A percentile compares a stretch with the other conserved stretches of the same genome.
These are phyloP conservation scores for Cetradonia linearis DNA, from an alignment of 495 filamentous ascomycete species.

Conservation along the genomic window DNA sequence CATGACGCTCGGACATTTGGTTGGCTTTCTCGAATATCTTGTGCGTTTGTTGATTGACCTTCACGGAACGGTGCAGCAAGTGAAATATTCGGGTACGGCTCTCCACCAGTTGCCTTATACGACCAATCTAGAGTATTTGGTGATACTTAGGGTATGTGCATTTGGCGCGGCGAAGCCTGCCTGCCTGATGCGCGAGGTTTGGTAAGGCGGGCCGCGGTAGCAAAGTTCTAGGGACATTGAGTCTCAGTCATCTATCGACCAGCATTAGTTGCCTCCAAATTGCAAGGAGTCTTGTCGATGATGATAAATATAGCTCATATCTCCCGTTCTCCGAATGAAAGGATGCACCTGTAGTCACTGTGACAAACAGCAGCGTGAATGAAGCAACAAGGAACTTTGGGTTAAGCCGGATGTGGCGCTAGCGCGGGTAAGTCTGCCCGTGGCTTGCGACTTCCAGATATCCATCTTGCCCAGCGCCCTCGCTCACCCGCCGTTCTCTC, in stretches of 20 bases:
- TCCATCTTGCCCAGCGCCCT: slow-evolving; percentile 12
- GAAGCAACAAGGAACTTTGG: slow-evolving; percentile 6
- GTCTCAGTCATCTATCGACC: neutral
- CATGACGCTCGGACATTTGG: neutral
- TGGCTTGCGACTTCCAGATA: slow-evolving; percentile 12
- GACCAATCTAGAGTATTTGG: neutral
- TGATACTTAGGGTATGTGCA: neutral
- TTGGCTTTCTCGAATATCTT: neutral
- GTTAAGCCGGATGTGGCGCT: slow-evolving; percentile 4
- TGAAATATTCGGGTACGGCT: neutral
- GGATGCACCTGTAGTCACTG: too few relatives aligned
- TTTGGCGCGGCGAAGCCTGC: neutral
- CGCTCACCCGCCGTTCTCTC: slow-evolving; percentile 8
- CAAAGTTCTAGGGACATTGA: neutral
- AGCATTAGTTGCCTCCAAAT: neutral
- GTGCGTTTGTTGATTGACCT: neutral
- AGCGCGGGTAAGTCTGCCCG: neutral
- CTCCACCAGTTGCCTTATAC: neutral
- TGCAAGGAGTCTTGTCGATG: neutral
- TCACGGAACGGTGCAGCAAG: neutral
- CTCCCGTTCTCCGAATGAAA: neutral
- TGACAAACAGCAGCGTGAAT: neutral
- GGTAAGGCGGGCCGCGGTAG: neutral
- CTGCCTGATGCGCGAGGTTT: neutral
- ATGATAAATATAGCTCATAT: neutral